phyloP scores from a whole-genome alignment of 2,329 filamentous ascomycete genomes.

The Cercospora sojina region DNA sequence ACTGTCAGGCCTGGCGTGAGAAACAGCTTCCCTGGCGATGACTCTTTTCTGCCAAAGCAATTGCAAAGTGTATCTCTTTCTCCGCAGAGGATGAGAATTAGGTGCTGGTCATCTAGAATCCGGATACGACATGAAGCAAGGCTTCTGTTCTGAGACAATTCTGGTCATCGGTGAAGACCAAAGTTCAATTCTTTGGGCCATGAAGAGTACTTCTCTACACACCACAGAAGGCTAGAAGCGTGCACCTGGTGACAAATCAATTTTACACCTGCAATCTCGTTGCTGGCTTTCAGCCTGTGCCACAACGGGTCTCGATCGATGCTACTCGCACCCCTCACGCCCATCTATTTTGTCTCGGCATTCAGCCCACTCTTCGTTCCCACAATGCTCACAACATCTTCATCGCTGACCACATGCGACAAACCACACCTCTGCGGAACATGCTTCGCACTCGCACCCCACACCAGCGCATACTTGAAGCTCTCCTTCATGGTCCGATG shows the following conservation, averaged over 20 bases:
- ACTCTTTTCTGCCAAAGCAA: neutral
- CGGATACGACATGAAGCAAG: no score
- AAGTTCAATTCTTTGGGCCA: neutral
- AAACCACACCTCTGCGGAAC: slow-evolving; percentile 90
- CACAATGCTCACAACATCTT: slow-evolving; percentile 68
- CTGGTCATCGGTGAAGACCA: no score
- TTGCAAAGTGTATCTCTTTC: no score
- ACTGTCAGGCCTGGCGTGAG: neutral
- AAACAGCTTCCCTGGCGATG: neutral
- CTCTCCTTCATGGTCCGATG: slow-evolving; percentile 95
- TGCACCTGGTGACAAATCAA: neutral
- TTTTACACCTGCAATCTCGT: neutral
- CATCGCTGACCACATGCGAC: slow-evolving; percentile 70
- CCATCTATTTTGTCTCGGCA: slow-evolving; percentile 8
- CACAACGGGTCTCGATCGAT: neutral
- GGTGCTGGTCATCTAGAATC: no score
- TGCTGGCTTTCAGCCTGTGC: neutral
- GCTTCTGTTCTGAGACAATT: no score
- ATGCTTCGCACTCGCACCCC: slow-evolving; percentile 94
- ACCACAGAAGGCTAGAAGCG: neutral
- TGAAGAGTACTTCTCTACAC: neutral
- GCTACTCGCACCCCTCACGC: neutral
- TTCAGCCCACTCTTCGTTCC: slow-evolving; percentile 41
- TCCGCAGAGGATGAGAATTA: no score
- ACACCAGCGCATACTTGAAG: slow-evolving; percentile 97